Evolutionary conservation across 2,329 filamentous ascomycete genomes (phyloP).

Genomic region (Pseudogymnoascus sp.): DNA sequence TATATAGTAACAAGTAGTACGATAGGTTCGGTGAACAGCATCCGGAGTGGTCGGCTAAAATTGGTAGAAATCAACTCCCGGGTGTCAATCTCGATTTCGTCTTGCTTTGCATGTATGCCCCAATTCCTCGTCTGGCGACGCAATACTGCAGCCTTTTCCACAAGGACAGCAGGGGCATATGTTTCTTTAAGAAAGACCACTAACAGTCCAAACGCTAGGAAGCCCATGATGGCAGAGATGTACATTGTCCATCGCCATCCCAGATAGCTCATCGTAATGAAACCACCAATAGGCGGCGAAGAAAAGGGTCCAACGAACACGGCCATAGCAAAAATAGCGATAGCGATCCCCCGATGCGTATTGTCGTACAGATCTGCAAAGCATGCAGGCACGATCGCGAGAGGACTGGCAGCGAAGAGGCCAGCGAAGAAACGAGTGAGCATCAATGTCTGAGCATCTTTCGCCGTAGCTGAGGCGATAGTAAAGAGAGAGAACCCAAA

Average conservation of each 20-base stretch:
- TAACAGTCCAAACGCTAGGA: slow-evolving; percentile 38
- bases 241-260: slow-evolving; percentile 48
- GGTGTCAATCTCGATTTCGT: background rate
- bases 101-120: background rate
- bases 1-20: slow-evolving; percentile 46
- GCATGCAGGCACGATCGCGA: slow-evolving; percentile 21
- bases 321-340: background rate
- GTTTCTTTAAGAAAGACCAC: slow-evolving; percentile 50
- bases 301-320: background rate
- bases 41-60: slow-evolving; percentile 41
- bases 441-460: slow-evolving; percentile 18
- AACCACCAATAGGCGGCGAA: slow-evolving; percentile 41
- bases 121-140: background rate
- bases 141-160: background rate
- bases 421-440: slow-evolving; percentile 19
- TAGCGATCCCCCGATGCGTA: background rate
- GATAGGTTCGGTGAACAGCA: slow-evolving; percentile 15
- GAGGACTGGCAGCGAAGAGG: slow-evolving; percentile 18
- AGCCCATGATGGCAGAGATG: slow-evolving; percentile 48
- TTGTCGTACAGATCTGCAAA: slow-evolving; percentile 16
- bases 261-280: slow-evolving; percentile 36
- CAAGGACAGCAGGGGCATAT: slow-evolving; percentile 43
- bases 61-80: slow-evolving; percentile 23
- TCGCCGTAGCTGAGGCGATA: slow-evolving; percentile 31
- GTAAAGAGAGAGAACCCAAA: slow-evolving; percentile 32